Base-by-base conservation (phyloP, 208 protist genomes). In the Leishmania braziliensis region DNA sequence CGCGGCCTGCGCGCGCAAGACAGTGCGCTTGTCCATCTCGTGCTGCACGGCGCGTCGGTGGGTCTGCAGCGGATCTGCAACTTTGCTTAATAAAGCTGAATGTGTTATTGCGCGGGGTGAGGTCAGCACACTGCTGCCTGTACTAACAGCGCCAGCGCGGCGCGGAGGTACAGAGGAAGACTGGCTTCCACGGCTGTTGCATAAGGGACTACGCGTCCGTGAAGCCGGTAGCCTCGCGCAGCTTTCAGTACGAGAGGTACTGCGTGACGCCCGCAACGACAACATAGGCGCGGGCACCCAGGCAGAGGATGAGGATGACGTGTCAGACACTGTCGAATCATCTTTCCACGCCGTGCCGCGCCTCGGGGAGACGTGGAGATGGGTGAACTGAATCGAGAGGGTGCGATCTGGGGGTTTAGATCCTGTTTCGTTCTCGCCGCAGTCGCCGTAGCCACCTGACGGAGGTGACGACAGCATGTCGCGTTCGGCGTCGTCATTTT, bases 351-450 rank as follows among this genome's bases (percentile, higher is more conserved):
- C 79, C 75, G 63, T 69, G 5, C 84, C 79, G 29, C 88, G 88
- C 20, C 10, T 29, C 0, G 88, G 78, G 0, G 88, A 91, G 29
- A 91, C 88, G 77, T 89, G 76, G 50, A 91, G 83, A 4, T 73
- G 82, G 23, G 58, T 81, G 5, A 73, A 84, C 33, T 75, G 83
- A 26, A 87, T 80, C 5, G 79, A 46, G 18, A 75, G 76, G 8
- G 84, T 26, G 4, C 79, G 84, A 43, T 80, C 83, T 26, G 78
- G 74, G 2, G 83, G 46, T 6, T 78, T 8, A 0, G 77, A 78
- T 6, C 73, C 50, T 2, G 8, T 36, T 65, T 10, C 53, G 18
- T 29, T 43, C 43, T 50, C 50, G 3, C 5, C 54, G 60, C 26
- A 6, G 53, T 5, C 29, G 46, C 20, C 26, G 29, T 18, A 18